Conservation (phyloP, 352 stramenopile species). For the Phytophthora megakarya region DNA sequence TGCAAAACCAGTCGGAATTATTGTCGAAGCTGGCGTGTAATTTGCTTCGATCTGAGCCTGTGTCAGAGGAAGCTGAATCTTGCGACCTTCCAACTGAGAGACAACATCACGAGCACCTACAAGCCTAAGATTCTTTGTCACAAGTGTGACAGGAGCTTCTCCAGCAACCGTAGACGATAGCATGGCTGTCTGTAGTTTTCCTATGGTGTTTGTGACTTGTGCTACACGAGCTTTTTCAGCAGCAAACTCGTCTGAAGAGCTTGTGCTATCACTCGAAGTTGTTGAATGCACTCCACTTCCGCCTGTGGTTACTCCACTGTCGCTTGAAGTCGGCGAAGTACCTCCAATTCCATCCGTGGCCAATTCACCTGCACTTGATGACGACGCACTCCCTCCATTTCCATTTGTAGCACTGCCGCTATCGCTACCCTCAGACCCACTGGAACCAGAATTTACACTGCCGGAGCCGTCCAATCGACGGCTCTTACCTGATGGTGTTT, state of each 20-base stretch:
- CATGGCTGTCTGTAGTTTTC: slow-evolving; percentile 52
- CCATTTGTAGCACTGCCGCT: not conserved
- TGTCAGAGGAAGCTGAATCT: slow-evolving; percentile 44
- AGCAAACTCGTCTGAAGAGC: slow-evolving; percentile 28
- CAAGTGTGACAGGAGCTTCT: slow-evolving; percentile 53
- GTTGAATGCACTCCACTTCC: not conserved
- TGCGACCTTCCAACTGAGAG: slow-evolving; percentile 46
- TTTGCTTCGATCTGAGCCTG: slow-evolving; percentile 55
- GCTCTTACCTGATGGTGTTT: slow-evolving; percentile 3
- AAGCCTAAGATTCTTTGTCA: slow-evolving; percentile 71
- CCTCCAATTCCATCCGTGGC: not conserved
- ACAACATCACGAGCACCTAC: slow-evolving; percentile 48
- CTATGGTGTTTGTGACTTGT: slow-evolving; percentile 54
- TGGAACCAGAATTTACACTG: slow-evolving; percentile 10
- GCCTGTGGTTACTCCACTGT: not conserved
- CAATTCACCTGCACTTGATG: not conserved
- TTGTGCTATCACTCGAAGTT: slow-evolving; percentile 1
- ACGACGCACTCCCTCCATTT: not conserved
- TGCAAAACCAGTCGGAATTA: slow-evolving; percentile 55
- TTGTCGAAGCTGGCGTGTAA: slow-evolving; percentile 54
- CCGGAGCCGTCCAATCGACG: slow-evolving; percentile 12
- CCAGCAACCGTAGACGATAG: slow-evolving; percentile 50
- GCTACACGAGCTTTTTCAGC: slow-evolving; percentile 39
- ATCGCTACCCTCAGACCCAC: slow-evolving; percentile 2
- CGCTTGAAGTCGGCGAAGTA: not conserved